Evolutionary conservation across 306 rosid species (phyloP).

Genomic region (Sophora flavescens): DNA sequence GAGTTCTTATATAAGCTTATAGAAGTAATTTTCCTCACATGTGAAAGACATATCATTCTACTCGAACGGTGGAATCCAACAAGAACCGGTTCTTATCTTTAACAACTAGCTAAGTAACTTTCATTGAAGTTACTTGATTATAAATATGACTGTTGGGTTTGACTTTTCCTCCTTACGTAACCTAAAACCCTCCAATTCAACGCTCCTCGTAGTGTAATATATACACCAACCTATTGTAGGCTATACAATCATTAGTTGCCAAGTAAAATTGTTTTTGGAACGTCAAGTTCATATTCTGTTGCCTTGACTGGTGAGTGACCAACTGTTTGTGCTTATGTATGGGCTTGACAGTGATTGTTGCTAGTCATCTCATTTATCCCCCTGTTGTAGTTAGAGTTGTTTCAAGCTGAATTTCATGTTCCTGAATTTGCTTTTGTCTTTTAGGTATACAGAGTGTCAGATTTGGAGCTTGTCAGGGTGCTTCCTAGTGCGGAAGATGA

Average conservation of each 20-base stretch:
- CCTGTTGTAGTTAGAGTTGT: slow-evolving; percentile 34
- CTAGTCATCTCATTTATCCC: slow-evolving; percentile 12
- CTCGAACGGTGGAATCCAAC: too few relatives aligned
- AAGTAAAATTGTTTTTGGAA: slow-evolving; percentile 11
- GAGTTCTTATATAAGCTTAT: too few relatives aligned
- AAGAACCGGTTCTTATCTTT: too few relatives aligned
- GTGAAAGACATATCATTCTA: too few relatives aligned
- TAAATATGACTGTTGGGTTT: too few relatives aligned
- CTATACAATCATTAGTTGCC: background rate
- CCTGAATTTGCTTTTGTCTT: slow-evolving; percentile 41
- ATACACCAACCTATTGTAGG: background rate
- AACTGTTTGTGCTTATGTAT: slow-evolving; percentile 15
- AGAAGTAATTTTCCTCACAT: too few relatives aligned
- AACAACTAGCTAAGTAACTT: too few relatives aligned
- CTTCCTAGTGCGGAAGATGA: slow-evolving; percentile 99
- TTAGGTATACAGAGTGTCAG: slow-evolving; percentile 94
- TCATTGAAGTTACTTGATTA: too few relatives aligned
- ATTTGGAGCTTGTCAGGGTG: slow-evolving; percentile 96
- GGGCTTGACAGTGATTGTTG: slow-evolving; percentile 6
- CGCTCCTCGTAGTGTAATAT: too few relatives aligned
- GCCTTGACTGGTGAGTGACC: slow-evolving; percentile 31
- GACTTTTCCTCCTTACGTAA: too few relatives aligned
- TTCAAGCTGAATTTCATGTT: slow-evolving; percentile 34
- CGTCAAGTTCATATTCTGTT: slow-evolving; percentile 27
- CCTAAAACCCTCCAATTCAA: too few relatives aligned